phyloP scores from a whole-genome alignment of 2,329 filamentous ascomycete genomes.

The Penicillium olsonii region DNA sequence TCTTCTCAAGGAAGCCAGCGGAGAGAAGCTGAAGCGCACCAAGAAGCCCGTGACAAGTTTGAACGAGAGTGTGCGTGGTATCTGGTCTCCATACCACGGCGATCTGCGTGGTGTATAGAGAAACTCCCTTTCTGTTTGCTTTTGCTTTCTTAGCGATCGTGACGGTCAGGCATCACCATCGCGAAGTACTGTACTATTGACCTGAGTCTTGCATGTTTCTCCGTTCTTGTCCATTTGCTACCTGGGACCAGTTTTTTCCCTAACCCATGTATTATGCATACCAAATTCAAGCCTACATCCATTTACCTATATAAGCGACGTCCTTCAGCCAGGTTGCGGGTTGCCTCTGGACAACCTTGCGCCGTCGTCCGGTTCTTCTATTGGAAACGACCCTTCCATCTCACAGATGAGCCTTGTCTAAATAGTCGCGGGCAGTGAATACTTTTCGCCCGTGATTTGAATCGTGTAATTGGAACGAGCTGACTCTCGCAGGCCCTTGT shows the following conservation, averaged over 20 bases:
- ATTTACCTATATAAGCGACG: no score
- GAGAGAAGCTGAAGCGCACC: conserved; percentile 53
- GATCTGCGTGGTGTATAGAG: conserved; percentile 53
- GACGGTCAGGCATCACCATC: conserved; percentile 14
- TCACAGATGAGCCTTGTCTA: neutral
- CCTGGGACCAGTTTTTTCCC: conserved; percentile 14
- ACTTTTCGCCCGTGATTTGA: no score
- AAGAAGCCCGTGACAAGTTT: conserved; percentile 62
- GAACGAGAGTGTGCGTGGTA: conserved; percentile 66
- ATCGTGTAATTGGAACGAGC: no score
- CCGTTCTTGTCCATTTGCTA: conserved; percentile 19
- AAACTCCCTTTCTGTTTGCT: conserved; percentile 7
- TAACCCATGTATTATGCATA: conserved; percentile 24
- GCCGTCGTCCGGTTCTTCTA: neutral
- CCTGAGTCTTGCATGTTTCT: conserved; percentile 18
- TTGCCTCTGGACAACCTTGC: neutral
- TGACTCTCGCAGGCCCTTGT: no score
- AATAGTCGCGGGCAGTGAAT: no score
- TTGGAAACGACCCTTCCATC: neutral
- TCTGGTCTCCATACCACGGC: conserved; percentile 66
- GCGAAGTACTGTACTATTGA: conserved; percentile 34
- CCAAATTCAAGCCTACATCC: conserved; percentile 21
- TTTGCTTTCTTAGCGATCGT: conserved; percentile 11
- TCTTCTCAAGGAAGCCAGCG: conserved; percentile 49
- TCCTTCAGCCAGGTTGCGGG: neutral